phyloP scores from a whole-genome alignment of 2,329 filamentous ascomycete species.

The Madurella mycetomatis region DNA sequence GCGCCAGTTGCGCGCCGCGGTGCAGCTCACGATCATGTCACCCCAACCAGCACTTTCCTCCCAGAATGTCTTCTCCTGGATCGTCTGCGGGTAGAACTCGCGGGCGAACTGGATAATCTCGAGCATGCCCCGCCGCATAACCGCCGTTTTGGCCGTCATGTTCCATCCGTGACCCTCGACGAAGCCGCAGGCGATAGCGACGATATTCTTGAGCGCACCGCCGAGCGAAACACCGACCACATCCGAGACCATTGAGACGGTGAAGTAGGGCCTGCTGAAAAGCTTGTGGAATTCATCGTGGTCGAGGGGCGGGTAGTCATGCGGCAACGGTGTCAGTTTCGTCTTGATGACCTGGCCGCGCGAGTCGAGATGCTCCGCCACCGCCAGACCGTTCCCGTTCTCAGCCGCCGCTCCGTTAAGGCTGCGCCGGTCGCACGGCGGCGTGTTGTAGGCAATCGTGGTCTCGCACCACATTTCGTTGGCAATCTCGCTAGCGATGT shows the following conservation, averaged over 20 bases:
- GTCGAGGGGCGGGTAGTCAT: slow-evolving; percentile 80
- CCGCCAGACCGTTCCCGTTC: slow-evolving; percentile 38
- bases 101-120: slow-evolving; percentile 97
- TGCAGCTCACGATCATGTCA: slow-evolving; percentile 91
- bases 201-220: slow-evolving; percentile 94
- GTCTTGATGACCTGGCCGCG: slow-evolving; percentile 63
- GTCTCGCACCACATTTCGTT: slow-evolving; percentile 96
- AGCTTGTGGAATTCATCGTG: slow-evolving; percentile 78
- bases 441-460: slow-evolving; percentile 93
- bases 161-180: slow-evolving; percentile 96
- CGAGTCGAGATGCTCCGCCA: slow-evolving; percentile 61
- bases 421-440: slow-evolving; percentile 72
- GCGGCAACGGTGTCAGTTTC: slow-evolving; percentile 69
- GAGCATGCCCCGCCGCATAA: slow-evolving; percentile 92
- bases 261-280: slow-evolving; percentile 96
- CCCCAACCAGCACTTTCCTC: slow-evolving; percentile 93
- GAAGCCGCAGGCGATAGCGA: slow-evolving; percentile 90
- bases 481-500: slow-evolving; percentile 93
- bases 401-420: slow-evolving; percentile 55
- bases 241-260: slow-evolving; percentile 87
- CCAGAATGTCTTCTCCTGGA: slow-evolving; percentile 84
- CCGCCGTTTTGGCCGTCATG: slow-evolving; percentile 96
- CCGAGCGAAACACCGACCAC: slow-evolving; percentile 96
- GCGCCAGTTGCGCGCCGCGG: slow-evolving; percentile 86
- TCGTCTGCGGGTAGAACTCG: slow-evolving; percentile 82